phyloP scores from a whole-genome alignment of 2,329 filamentous ascomycete species.

The Xylariomycetidae sp. region DNA sequence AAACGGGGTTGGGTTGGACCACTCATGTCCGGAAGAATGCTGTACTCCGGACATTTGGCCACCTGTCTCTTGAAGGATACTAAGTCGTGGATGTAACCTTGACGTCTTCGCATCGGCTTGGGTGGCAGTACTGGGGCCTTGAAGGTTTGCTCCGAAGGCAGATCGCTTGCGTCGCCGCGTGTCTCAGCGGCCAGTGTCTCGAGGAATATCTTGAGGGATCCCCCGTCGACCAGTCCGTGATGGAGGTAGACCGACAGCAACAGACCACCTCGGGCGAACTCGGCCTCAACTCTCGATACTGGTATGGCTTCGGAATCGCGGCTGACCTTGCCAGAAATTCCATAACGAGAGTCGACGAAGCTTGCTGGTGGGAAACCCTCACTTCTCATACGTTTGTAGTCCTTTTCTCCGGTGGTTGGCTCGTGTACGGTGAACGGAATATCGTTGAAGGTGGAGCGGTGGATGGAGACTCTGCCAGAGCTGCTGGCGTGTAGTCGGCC shows the following conservation, averaged over 20 bases:
- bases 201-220: constrained; percentile 33
- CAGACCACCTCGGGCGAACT: constrained; percentile 33
- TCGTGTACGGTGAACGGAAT: constrained; percentile 22
- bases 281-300: constrained; percentile 32
- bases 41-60: constrained; percentile 33
- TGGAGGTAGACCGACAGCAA: constrained; percentile 35
- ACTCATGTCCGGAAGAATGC: constrained; percentile 22
- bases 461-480: constrained; percentile 18
- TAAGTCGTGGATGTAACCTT: constrained; percentile 11
- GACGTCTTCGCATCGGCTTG: constrained; percentile 8
- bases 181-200: constrained; percentile 32
- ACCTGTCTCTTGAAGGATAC: constrained; percentile 21
- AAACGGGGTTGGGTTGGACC: constrained; percentile 32
- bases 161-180: constrained; percentile 15
- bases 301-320: constrained; percentile 20
- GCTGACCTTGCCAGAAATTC: constrained; percentile 15
- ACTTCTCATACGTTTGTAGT: constrained; percentile 19
- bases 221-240: constrained; percentile 36
- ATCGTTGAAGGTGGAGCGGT: constrained; percentile 17
- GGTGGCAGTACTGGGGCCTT: constrained; percentile 3
- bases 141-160: constrained; percentile 23
- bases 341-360: constrained; percentile 21
- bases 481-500: constrained; percentile 20
- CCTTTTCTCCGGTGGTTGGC: constrained; percentile 7
- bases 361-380: constrained; percentile 22